Evolutionary conservation across 805 yeast genomes (phyloP).

Genomic region (Wickerhamiella sergipiensis): DNA sequence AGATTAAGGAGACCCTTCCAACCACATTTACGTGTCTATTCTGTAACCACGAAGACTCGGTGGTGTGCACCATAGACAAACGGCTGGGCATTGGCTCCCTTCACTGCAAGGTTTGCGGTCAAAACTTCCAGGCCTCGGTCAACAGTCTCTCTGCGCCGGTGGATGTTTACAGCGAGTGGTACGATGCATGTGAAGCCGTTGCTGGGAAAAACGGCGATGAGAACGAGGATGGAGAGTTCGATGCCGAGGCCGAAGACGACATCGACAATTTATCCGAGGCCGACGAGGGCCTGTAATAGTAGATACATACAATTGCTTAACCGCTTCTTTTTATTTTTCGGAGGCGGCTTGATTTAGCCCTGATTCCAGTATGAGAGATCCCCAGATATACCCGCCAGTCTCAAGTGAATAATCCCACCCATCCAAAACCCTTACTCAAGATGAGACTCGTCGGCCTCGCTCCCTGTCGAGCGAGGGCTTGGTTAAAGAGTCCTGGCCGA

Average conservation of each 20-base stretch:
- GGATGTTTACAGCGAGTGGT: conserved; percentile 95
- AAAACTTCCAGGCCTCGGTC: conserved; percentile 77
- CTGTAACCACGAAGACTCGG: conserved; percentile 91
- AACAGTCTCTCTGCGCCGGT: conserved; percentile 72
- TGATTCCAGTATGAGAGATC: too few relatives aligned
- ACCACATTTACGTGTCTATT: conserved; percentile 80
- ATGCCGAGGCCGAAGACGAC: conserved; percentile 13
- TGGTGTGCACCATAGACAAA: conserved; percentile 77
- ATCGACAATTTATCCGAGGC: conserved; percentile 16
- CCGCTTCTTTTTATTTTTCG: neutral
- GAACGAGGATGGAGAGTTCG: neutral
- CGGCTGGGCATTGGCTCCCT: conserved; percentile 71
- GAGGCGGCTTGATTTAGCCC: too few relatives aligned
- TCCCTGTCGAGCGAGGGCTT: neutral
- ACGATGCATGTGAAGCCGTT: conserved; percentile 85
- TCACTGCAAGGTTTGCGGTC: conserved; percentile 89
- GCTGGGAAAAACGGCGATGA: conserved; percentile 43
- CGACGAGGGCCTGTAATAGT: conserved; percentile 12
- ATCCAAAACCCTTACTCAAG: neutral
- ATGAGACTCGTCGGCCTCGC: neutral
- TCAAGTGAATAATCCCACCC: neutral
- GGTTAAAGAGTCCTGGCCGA: neutral
- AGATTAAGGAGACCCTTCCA: conserved; percentile 64
- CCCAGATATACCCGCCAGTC: too few relatives aligned
- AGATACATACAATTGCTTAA: neutral